Evolutionary conservation across 495 filamentous ascomycete genomes (phyloP).

Genomic region (Letharia lupina): DNA sequence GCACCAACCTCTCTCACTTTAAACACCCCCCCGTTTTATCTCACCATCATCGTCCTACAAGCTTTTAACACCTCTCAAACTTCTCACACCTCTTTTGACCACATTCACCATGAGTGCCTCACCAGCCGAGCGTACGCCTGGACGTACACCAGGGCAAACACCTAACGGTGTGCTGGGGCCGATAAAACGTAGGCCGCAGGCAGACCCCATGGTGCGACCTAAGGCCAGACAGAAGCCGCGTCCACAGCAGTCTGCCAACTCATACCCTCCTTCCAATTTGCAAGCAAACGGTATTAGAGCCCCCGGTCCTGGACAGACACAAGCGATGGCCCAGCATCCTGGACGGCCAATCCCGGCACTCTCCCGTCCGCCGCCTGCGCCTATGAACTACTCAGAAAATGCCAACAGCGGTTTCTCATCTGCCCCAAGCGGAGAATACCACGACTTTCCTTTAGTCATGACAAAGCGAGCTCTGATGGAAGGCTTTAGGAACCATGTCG

Average conservation of each 20-base stretch:
- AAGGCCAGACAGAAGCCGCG: slow-evolving; percentile 40
- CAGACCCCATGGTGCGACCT: slow-evolving; percentile 61
- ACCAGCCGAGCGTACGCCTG: slow-evolving; percentile 40
- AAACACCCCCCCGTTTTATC: not conserved
- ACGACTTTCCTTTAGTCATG: slow-evolving; percentile 65
- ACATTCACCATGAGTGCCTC: slow-evolving; percentile 48
- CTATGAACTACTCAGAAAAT: slow-evolving; percentile 28
- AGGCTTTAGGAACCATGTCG: slow-evolving; percentile 77
- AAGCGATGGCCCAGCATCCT: slow-evolving; percentile 19
- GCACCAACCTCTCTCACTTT: not conserved
- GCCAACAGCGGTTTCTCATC: slow-evolving; percentile 53
- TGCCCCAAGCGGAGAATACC: slow-evolving; percentile 41
- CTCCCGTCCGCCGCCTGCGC: slow-evolving; percentile 7
- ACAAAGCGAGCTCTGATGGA: slow-evolving; percentile 74
- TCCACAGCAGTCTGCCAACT: not conserved
- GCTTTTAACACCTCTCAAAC: not conserved
- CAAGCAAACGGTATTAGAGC: slow-evolving; percentile 15
- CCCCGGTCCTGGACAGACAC: slow-evolving; percentile 7
- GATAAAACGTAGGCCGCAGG: slow-evolving; percentile 42
- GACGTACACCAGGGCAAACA: slow-evolving; percentile 36
- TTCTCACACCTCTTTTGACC: not conserved
- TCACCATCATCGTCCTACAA: not conserved
- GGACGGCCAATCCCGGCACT: slow-evolving; percentile 15
- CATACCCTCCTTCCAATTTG: slow-evolving; percentile 3
- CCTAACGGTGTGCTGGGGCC: slow-evolving; percentile 34